These are phyloP conservation scores for Catunica adiposa DNA, from an alignment of 2,329 filamentous ascomycete genomes.

Conservation along the genomic window DNA sequence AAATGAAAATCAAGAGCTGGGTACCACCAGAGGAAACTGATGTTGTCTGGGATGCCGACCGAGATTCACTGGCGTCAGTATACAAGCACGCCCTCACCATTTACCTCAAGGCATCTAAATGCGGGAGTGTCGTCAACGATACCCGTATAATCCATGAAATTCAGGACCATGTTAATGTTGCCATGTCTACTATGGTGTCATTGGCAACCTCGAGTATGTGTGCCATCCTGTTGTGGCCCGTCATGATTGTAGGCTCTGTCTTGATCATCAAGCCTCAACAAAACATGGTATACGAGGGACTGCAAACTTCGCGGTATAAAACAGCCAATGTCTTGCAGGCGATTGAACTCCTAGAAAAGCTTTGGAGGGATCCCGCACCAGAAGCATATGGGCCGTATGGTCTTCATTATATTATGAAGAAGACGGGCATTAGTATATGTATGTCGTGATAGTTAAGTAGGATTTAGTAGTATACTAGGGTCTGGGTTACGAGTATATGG, in stretches of 20 bases:
- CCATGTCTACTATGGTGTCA: slow-evolving; percentile 13
- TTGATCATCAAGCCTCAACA: slow-evolving; percentile 14
- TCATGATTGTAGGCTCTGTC: slow-evolving; percentile 13
- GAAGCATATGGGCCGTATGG: slow-evolving; percentile 14
- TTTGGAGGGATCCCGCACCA: slow-evolving; percentile 13
- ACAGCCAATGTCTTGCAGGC: slow-evolving; percentile 14
- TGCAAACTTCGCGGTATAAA: slow-evolving; percentile 13
- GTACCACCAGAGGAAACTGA: slow-evolving; percentile 7
- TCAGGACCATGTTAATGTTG: slow-evolving; percentile 13
- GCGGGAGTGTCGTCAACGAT: slow-evolving; percentile 10
- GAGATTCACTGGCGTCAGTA: slow-evolving; percentile 13
- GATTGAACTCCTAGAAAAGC: slow-evolving; percentile 12
- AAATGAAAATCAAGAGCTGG: slow-evolving; percentile 11
- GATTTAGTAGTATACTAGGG: neutral
- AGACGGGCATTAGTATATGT: slow-evolving; percentile 13
- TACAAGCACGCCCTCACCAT: slow-evolving; percentile 11
- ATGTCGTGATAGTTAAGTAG: slow-evolving; percentile 11
- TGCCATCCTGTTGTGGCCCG: slow-evolving; percentile 12
- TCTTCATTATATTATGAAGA: slow-evolving; percentile 14
- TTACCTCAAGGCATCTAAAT: slow-evolving; percentile 11
- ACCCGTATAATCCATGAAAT: slow-evolving; percentile 12
- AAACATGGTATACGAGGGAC: slow-evolving; percentile 14
- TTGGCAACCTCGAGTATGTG: slow-evolving; percentile 13
- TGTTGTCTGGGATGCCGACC: slow-evolving; percentile 11
- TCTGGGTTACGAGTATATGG: neutral